Evolutionary conservation across 2,329 filamentous ascomycete genomes (phyloP), one percentile per base, ranked within the genome.

Genomic region (Trichophyton equinum): DNA sequence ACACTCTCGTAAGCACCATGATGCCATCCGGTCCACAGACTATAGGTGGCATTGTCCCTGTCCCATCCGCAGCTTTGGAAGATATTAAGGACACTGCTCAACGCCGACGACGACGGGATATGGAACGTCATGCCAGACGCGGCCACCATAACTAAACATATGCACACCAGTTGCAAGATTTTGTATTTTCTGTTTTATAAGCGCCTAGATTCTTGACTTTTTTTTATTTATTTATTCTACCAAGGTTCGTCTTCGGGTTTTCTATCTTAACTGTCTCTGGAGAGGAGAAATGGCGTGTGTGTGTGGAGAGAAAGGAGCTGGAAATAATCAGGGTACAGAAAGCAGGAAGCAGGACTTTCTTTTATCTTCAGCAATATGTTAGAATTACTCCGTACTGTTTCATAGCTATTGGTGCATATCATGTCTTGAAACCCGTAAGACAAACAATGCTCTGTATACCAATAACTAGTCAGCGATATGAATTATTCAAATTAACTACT

Each of bases 11-110:
- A n/a, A 47, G 30, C n/a, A 57, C 55, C 27, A 30, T 57, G 22
- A 36, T 27, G 15, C 55, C 33, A 44, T 22, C 40, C 15, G 22
- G 33, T 5, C 4, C 40, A n/a, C 58, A 57, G 30, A 58, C 40
- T n/a, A 57, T 42, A 5, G 57, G 56, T 25, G 57, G 56, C 42
- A 60, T 60, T 36, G 51, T 61, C 49, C 60, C 62, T 25, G 57
- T 63, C 33, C 59, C 57, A 11, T 58, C 60, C 51, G 27, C 25
- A 18, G 25, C 30, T 2, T 9, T 33, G 20, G 46, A 56, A 8
- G 57, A 55, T 25, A 42, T 9, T 6, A 59, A 61, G 51, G 60
- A 57, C 18, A 57, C 55, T 38, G 59, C 47, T 57, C 47, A 58
- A 30, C 27, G 27, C 3, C 57, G 25, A 8, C 57, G 57, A 38